Evolutionary conservation across 495 filamentous ascomycete species (phyloP).

Genomic region (Aspergillus conjunctus): DNA sequence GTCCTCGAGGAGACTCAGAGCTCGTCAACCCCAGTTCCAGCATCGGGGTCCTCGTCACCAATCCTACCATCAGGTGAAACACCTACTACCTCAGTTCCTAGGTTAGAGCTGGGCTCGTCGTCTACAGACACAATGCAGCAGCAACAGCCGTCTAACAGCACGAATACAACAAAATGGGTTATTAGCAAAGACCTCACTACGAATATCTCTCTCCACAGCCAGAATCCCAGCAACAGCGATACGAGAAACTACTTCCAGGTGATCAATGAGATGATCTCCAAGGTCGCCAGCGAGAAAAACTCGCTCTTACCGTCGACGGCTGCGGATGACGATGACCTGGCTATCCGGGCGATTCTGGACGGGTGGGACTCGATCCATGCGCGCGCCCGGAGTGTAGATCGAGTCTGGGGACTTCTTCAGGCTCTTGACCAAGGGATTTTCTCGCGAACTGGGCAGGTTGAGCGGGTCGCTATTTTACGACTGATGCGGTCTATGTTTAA

Average conservation of each 20-base stretch:
- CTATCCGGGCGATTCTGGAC: constrained; percentile 17
- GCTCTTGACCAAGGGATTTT: constrained; percentile 19
- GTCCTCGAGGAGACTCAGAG: constrained; percentile 14
- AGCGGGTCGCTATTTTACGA: constrained; percentile 15
- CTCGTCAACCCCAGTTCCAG: constrained; percentile 2
- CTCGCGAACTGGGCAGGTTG: constrained; percentile 14
- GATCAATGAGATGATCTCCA: constrained; percentile 14
- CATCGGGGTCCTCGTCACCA: constrained; percentile 2
- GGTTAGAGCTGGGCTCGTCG: not conserved
- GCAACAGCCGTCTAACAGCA: not conserved
- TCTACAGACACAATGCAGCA: not conserved
- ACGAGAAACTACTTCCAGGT: constrained; percentile 16
- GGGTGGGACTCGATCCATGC: constrained; percentile 15
- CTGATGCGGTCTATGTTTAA: constrained; percentile 19
- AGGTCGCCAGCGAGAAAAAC: constrained; percentile 9
- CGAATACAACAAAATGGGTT: not conserved
- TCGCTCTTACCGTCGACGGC: constrained; percentile 9
- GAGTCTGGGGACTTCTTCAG: constrained; percentile 13
- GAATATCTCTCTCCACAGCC: constrained; percentile 14
- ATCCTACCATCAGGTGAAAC: constrained; percentile 2
- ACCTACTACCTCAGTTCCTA: not conserved
- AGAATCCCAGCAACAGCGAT: constrained; percentile 14
- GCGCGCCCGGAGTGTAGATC: not conserved
- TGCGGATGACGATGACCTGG: constrained; percentile 19
- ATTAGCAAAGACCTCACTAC: constrained; percentile 14